Conservation (phyloP, 148 eudicot genomes). For the Spergularia marina region DNA sequence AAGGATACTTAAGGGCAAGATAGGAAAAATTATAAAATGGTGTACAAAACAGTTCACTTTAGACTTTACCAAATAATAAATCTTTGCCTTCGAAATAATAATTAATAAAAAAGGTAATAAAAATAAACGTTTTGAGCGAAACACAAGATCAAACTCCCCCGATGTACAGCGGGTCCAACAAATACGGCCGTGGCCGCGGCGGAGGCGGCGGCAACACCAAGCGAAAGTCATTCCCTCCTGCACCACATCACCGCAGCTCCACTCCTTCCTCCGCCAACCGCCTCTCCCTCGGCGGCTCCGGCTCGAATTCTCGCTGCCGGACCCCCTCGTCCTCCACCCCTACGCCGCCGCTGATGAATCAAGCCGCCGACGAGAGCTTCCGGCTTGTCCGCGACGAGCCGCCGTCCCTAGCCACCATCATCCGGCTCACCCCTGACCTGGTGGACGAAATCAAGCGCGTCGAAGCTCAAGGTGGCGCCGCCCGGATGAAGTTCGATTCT, state of each 20-base stretch:
- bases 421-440: constrained; percentile 71
- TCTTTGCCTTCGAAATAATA: too few species aligned
- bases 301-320: constrained; percentile 29
- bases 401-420: constrained; percentile 64
- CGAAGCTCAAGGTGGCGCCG: constrained; percentile 63
- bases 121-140: neutral
- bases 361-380: constrained; percentile 56
- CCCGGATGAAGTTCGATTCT: constrained; percentile 71
- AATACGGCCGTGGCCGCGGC: constrained; percentile 48
- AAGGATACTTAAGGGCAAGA: too few species aligned
- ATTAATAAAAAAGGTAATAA: too few species aligned
- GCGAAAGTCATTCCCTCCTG: constrained; percentile 45
- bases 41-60: too few species aligned
- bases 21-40: too few species aligned
- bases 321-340: constrained; percentile 31
- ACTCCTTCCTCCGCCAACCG: constrained; percentile 38
- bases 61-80: too few species aligned
- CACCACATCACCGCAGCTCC: constrained; percentile 45
- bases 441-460: constrained; percentile 81
- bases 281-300: constrained; percentile 38
- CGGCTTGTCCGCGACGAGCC: constrained; percentile 53
- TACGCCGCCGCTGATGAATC: constrained; percentile 1
- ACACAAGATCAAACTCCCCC: neutral
- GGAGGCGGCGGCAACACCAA: constrained; percentile 47
- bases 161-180: constrained; percentile 70